These are phyloP conservation scores for Ambrosia trifida DNA, from an alignment of 129 eudicot genomes.

Conservation along the genomic window DNA sequence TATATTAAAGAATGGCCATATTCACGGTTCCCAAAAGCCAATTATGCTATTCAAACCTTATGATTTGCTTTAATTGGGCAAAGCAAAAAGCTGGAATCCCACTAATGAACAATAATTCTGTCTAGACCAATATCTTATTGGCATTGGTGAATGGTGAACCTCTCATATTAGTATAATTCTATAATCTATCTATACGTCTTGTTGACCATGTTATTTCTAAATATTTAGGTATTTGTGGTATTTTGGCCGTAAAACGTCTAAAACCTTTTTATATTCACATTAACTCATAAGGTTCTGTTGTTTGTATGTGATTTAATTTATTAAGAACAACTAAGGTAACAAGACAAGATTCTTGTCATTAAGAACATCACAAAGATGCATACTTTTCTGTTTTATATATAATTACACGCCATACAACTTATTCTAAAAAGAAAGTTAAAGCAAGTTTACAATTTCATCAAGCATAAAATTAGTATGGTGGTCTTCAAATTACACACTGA, in stretches of 20 bases:
- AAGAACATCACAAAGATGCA: constrained; percentile 15
- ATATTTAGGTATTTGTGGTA: constrained; percentile 5
- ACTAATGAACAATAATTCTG: constrained; percentile 10
- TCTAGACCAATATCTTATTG: background rate
- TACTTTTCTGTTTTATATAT: constrained; percentile 2
- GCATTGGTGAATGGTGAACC: constrained; percentile 4
- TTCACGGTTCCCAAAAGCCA: background rate
- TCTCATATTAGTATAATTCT: background rate
- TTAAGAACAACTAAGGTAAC: background rate
- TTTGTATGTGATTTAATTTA: constrained; percentile 14
- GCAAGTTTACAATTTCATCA: constrained; percentile 2
- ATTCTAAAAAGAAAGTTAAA: background rate
- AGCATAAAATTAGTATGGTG: constrained; percentile 11
- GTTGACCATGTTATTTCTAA: constrained; percentile 9
- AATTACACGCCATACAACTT: constrained; percentile 1
- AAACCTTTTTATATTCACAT: constrained; percentile 7
- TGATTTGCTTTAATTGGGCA: background rate
- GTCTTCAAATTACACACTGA: background rate
- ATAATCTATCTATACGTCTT: background rate
- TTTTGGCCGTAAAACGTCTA: constrained; percentile 18
- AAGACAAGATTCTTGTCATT: constrained; percentile 11
- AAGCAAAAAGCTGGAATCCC: constrained; percentile 2
- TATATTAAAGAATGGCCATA: background rate
- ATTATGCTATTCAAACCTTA: background rate
- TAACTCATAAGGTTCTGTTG: background rate